Base-by-base conservation (phyloP, 2,329 filamentous ascomycete genomes). In the Cordyceps pruinosa region DNA sequence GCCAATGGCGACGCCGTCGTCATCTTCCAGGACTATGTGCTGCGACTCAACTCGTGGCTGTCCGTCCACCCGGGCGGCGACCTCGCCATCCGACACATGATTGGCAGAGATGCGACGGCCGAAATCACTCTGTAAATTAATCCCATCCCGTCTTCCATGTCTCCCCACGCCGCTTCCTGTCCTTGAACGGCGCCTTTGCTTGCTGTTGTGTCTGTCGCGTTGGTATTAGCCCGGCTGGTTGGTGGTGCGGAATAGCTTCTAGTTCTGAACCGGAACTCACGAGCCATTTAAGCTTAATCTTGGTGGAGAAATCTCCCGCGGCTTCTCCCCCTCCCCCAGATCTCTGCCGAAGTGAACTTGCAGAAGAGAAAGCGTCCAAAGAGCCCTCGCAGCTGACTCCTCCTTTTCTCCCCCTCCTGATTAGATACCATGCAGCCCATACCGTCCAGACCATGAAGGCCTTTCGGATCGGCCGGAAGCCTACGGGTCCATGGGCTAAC, bases 81-180 rank as follows among this genome's bases (percentile, higher is more conserved):
- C 15, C 70, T 85, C 26, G 79, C 82, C 21, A 83, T 85, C 60
- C 66, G 80, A 61, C 83, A 86, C 70, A 84, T 83, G 79, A 77
- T 83, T 4, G 81, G 81, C 56, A 75, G 74, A 67, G 81, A 84
- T 69, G 79, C 81, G 25, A 81, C 79, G 21, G 78, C 82, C 64
- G 80, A 84, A 65, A 83, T 83, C 63, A 78, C 78, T 61, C 77
- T 76, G 80, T 83, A 77, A 73, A 57, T 47, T n/a, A 46, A 51
- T 30, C 41, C 57, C 23, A 10, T 21, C 15, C 21, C 15, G 2
- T 35, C 32, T 13, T 19, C 15, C 5, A n/a, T 19, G 2, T n/a
- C n/a, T 12, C 17, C 15, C 35, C 35, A 3, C 15, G 35, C 8
- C n/a, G 26, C 44, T 45, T 25, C 35, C 21, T 32, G 6, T 21